These are phyloP conservation scores for Candida xyloterini DNA, from an alignment of 805 yeast species.

Conservation along the genomic window DNA sequence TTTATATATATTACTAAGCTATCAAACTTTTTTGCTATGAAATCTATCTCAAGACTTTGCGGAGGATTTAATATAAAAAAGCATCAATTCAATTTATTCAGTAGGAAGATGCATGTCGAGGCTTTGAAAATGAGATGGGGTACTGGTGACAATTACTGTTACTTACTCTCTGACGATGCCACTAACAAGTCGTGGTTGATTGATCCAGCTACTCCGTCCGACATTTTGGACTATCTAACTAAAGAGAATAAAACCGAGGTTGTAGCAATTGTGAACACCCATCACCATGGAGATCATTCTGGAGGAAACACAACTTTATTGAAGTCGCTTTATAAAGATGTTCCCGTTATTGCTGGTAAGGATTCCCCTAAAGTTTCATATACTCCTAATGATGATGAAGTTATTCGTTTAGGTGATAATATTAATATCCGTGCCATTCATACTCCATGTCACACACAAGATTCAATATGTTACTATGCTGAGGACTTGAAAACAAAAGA, in stretches of 20 bases:
- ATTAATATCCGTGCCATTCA: constrained; percentile 75
- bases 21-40: no score
- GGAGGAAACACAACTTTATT: constrained; percentile 65
- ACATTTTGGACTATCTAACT: constrained; percentile 47
- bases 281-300: constrained; percentile 94
- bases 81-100: no score
- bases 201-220: constrained; percentile 89
- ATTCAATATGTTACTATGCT: constrained; percentile 84
- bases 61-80: no score
- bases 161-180: constrained; percentile 66
- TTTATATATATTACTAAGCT: no score
- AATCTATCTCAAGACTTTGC: no score
- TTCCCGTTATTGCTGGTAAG: constrained; percentile 79
- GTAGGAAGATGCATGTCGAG: constrained; percentile 65
- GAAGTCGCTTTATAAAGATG: constrained; percentile 34
- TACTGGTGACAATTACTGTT: constrained; percentile 86
- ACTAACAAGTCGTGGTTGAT: constrained; percentile 74
- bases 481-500: constrained; percentile 62
- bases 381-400: constrained; percentile 65
- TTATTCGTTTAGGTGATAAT: constrained; percentile 59
- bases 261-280: constrained; percentile 85
- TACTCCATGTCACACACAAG: constrained; percentile 98
- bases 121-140: constrained; percentile 95
- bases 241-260: constrained; percentile 42
- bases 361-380: constrained; percentile 71